phyloP scores from a whole-genome alignment of 2,329 filamentous ascomycete species.

The Colletotrichum brevisporum region DNA sequence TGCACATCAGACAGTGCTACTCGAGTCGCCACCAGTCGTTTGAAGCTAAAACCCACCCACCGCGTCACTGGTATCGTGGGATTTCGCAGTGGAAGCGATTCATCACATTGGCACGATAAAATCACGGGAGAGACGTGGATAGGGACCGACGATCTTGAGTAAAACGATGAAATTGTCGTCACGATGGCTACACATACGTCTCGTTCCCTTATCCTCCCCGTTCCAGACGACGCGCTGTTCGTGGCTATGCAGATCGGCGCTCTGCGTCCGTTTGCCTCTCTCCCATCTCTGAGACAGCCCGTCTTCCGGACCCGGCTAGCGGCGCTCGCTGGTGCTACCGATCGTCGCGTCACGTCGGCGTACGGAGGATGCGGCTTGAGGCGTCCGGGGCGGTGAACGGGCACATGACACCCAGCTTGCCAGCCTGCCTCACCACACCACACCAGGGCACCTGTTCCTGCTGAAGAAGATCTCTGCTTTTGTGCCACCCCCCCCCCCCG shows the following conservation, averaged over 20 bases:
- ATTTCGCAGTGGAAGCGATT: no score
- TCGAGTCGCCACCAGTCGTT: neutral
- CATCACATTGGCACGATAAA: no score
- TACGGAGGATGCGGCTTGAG: neutral
- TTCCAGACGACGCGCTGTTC: no score
- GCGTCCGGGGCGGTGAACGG: neutral
- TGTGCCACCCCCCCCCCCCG: neutral
- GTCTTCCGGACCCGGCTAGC: slow-evolving; percentile 6
- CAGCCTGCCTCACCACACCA: neutral
- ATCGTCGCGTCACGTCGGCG: slow-evolving; percentile 6
- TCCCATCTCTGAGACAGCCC: slow-evolving; percentile 3
- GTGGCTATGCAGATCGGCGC: neutral
- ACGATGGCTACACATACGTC: no score
- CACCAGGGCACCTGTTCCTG: neutral
- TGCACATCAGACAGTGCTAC: neutral
- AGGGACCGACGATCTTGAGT: no score
- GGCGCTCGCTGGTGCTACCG: neutral
- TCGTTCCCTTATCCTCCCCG: no score
- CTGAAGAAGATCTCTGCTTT: neutral
- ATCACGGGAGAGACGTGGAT: no score
- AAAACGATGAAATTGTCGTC: no score
- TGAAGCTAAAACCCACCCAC: neutral
- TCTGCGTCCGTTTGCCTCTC: neutral
- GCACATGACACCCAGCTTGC: neutral
- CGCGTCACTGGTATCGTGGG: neutral